Conservation (phyloP, 2,329 filamentous ascomycete species). For the Aspergillus neotritici region DNA sequence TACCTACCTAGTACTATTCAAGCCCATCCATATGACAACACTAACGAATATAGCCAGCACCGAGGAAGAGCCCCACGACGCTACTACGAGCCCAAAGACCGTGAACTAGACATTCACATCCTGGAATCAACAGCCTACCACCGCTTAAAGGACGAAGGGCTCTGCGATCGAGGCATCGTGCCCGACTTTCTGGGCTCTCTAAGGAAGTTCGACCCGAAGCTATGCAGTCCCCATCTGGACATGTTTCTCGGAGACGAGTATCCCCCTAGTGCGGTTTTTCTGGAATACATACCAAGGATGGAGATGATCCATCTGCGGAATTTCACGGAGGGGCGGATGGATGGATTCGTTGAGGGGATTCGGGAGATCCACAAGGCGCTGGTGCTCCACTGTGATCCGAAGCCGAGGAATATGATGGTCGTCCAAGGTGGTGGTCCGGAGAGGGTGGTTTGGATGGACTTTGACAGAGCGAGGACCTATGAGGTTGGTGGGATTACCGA, state of each 20-base stretch:
- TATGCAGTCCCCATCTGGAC: conserved; percentile 7
- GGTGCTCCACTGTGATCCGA: conserved; percentile 7
- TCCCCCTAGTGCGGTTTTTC: conserved; percentile 12
- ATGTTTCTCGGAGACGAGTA: conserved; percentile 12
- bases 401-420: conserved; percentile 15
- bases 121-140: conserved; percentile 7
- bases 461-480: background rate
- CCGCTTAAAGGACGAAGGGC: conserved; percentile 3
- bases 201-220: conserved; percentile 6
- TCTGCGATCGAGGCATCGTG: conserved; percentile 7
- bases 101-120: conserved; percentile 6
- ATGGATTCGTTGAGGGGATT: conserved; percentile 8
- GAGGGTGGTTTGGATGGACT: conserved; percentile 13
- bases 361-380: conserved; percentile 13
- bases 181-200: conserved; percentile 8
- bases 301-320: conserved; percentile 5
- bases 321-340: conserved; percentile 4
- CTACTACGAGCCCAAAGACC: conserved; percentile 4
- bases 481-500: too few species aligned
- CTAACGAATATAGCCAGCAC: conserved; percentile 7
- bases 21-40: too few species aligned
- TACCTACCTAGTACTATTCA: too few species aligned
- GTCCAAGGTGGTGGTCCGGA: conserved; percentile 8
- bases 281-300: conserved; percentile 14
- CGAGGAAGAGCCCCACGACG: conserved; percentile 6